Percentiles rank a stretch among this genome's conserved stretches.
phyloP scores from a whole-genome alignment of 163 green algal genomes.

The Prototheca wickerhamii region DNA sequence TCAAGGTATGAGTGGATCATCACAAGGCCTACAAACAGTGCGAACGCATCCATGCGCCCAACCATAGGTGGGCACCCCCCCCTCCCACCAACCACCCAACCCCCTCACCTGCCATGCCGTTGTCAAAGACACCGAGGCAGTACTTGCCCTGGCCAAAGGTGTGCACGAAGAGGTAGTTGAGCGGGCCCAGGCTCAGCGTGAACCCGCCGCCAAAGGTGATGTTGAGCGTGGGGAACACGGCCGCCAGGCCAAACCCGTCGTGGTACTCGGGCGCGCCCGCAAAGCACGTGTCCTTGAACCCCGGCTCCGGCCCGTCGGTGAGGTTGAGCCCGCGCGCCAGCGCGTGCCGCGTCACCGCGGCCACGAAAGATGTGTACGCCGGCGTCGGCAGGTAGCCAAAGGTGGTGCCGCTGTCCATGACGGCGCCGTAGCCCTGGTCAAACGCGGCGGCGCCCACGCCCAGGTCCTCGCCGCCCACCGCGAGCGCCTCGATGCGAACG shows the following conservation, averaged over 20 bases:
- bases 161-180: slow-evolving; percentile 85
- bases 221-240: slow-evolving; percentile 49
- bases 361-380: slow-evolving; percentile 54
- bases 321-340: slow-evolving; percentile 23
- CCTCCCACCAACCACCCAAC: too few relatives aligned
- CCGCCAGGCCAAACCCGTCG: slow-evolving; percentile 28
- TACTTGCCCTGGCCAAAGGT: slow-evolving; percentile 41
- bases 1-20: too few relatives aligned
- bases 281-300: slow-evolving; percentile 87
- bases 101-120: slow-evolving; percentile 28
- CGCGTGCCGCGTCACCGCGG: slow-evolving; percentile 27
- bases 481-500: slow-evolving; percentile 51
- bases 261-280: slow-evolving; percentile 39
- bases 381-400: slow-evolving; percentile 84
- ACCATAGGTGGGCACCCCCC: too few relatives aligned
- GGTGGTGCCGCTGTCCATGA: slow-evolving; percentile 94
- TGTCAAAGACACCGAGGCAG: slow-evolving; percentile 84
- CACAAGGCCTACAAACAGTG: background rate
- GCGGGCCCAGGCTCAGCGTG: slow-evolving; percentile 47
- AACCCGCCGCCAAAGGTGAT: slow-evolving; percentile 49
- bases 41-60: too few relatives aligned
- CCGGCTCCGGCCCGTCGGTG: slow-evolving; percentile 42
- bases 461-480: slow-evolving; percentile 38
- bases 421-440: slow-evolving; percentile 69
- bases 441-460: slow-evolving; percentile 35